Evolutionary conservation across 352 stramenopile species (phyloP).

Genomic region (Thalassiosira exigua): DNA sequence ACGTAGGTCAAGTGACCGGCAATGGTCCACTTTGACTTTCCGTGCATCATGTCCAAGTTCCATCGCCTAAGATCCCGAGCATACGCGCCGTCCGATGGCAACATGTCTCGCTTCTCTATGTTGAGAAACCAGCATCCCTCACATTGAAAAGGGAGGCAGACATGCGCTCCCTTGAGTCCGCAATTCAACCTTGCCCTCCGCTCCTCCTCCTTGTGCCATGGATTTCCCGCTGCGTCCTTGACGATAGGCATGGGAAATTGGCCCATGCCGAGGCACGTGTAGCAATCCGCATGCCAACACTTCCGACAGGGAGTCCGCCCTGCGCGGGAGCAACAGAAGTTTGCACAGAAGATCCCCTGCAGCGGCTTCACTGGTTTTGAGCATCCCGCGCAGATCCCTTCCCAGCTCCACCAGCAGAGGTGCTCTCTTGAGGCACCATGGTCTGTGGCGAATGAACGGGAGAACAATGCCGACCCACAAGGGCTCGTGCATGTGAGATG

Average conservation of each 20-base stretch:
- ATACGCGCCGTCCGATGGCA: constrained; percentile 2
- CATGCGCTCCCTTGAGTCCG: constrained; percentile 22
- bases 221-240: constrained; percentile 21
- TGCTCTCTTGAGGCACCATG: constrained; percentile 31
- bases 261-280: constrained; percentile 29
- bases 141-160: constrained; percentile 54
- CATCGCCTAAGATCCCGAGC: constrained; percentile 27
- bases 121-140: constrained; percentile 52
- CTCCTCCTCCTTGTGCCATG: constrained; percentile 27
- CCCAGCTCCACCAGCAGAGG: constrained; percentile 20
- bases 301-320: constrained; percentile 19
- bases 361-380: constrained; percentile 1
- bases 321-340: constrained; percentile 37
- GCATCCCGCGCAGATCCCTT: constrained; percentile 28
- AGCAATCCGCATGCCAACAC: constrained; percentile 33
- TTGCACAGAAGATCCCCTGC: constrained; percentile 54
- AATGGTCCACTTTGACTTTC: neutral
- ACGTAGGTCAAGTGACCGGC: neutral
- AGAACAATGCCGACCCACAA: constrained; percentile 54
- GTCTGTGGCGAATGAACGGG: constrained; percentile 49
- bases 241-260: constrained; percentile 20
- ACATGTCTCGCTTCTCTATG: constrained; percentile 4
- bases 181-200: constrained; percentile 17
- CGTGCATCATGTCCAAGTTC: constrained; percentile 50
- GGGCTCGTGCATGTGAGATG: constrained; percentile 52